Base-by-base conservation (phyloP, 2,329 filamentous ascomycete genomes). In the Bipolaris sorokiniana region DNA sequence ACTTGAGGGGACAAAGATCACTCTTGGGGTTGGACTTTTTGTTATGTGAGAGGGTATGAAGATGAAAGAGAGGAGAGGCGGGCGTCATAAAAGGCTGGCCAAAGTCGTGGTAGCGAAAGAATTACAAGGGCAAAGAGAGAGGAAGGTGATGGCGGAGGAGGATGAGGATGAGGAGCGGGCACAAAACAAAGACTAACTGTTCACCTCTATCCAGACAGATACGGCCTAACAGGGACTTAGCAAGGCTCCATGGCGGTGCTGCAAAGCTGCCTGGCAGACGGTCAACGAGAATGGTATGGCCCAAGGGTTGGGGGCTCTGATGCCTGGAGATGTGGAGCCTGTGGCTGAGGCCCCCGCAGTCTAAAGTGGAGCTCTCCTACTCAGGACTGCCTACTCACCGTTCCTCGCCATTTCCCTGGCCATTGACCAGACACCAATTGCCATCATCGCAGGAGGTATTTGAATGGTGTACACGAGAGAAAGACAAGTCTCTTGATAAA, bases 311-410 rank as follows among this genome's bases (percentile, higher is more conserved):
- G 47, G 54, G 51, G 40, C 57, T 53, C 58, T 62, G 62, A 56
- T 67, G 66, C 65, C 65, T 65, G 55, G 56, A 63, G 54, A 54
- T 41, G 44, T 47, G 51, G 62, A 56, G 62, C 55, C 54, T 51
- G 53, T 16, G 59, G 52, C 56, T 53, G 37, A 54, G 50, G 50
- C 50, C 38, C 50, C 33, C 44, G 16, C 45, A 49, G 18, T 48
- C 44, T 20, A 10, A 7, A n/a, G 13, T 48, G 28, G 10, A 28
- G 18, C 41, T 34, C 20, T 28, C 7, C 22, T 34, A 28, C 41
- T 22, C 16, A 28, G n/a, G 33, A 10, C 20, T 38, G 42, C 28
- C 28, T 16, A 31, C 16, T 7, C 26, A 4, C 5, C n/a, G 15
- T 15, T 15, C n/a, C 10, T 7, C 1, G 18, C 10, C 10, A 6